phyloP scores from a whole-genome alignment of 352 stramenopile genomes.

The Pythium volutum region DNA sequence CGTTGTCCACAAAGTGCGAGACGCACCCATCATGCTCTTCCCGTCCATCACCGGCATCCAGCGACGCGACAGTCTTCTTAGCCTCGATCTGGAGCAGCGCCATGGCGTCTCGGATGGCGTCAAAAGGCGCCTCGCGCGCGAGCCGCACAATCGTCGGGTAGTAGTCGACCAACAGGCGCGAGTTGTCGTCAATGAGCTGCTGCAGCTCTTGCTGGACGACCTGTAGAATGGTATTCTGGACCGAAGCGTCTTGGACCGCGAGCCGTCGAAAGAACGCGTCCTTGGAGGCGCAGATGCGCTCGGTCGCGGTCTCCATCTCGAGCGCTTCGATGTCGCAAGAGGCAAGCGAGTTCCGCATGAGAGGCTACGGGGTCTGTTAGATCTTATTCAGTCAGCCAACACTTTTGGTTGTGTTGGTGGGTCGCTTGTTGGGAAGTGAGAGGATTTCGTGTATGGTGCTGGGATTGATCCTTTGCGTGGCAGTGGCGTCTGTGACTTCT shows the following conservation, averaged over 20 bases:
- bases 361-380: background rate
- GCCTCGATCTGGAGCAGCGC: slow-evolving; percentile 41
- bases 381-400: too few relatives aligned
- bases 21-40: background rate
- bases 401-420: background rate
- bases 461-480: background rate
- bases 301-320: slow-evolving; percentile 10
- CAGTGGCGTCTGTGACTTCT: background rate
- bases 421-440: background rate
- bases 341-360: slow-evolving; percentile 3
- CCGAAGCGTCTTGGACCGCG: slow-evolving; percentile 52
- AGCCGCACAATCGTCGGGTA: slow-evolving; percentile 68
- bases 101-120: slow-evolving; percentile 58
- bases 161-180: slow-evolving; percentile 51
- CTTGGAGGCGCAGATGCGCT: slow-evolving; percentile 61
- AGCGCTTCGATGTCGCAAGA: slow-evolving; percentile 3
- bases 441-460: background rate
- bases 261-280: slow-evolving; percentile 83
- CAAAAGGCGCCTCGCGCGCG: slow-evolving; percentile 64
- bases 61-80: slow-evolving; percentile 19
- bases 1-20: slow-evolving; percentile 72
- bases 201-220: slow-evolving; percentile 52
- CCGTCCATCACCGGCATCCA: slow-evolving; percentile 6
- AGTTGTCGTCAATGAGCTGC: slow-evolving; percentile 42
- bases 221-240: slow-evolving; percentile 60